Evolutionary conservation across 2,329 filamentous ascomycete genomes (phyloP).

Genomic region (Coleophoma crateriformis): DNA sequence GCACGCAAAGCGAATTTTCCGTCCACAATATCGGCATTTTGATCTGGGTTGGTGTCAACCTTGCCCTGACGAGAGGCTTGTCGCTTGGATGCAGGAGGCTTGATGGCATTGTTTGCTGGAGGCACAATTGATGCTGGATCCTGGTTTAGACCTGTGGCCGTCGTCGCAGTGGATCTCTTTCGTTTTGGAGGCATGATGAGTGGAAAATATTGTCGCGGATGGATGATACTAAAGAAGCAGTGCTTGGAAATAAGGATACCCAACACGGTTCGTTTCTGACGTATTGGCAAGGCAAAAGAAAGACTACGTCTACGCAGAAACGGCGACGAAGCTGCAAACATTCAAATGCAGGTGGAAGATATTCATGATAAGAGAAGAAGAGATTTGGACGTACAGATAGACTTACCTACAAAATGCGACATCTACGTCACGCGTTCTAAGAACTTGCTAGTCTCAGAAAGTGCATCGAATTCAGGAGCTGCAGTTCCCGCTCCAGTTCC

Average conservation of each 20-base stretch:
- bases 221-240: background rate
- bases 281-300: background rate
- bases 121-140: background rate
- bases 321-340: background rate
- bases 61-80: conserved; percentile 15
- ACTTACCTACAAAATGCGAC: background rate
- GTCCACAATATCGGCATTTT: conserved; percentile 23
- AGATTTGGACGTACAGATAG: too few species aligned
- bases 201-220: background rate
- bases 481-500: background rate
- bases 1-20: conserved; percentile 23
- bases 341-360: background rate
- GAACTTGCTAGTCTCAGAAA: background rate
- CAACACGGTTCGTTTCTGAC: too few species aligned
- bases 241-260: background rate
- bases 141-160: background rate
- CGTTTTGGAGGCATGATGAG: conserved; percentile 21
- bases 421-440: background rate
- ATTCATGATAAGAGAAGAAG: background rate
- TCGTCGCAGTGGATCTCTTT: conserved; percentile 18
- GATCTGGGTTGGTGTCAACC: conserved; percentile 23
- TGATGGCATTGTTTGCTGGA: background rate
- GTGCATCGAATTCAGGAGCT: background rate
- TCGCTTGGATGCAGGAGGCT: conserved; percentile 10
- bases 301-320: background rate